Evolutionary conservation across 2,329 filamentous ascomycete genomes (phyloP).

Genomic region (Fusarium multiceps): DNA sequence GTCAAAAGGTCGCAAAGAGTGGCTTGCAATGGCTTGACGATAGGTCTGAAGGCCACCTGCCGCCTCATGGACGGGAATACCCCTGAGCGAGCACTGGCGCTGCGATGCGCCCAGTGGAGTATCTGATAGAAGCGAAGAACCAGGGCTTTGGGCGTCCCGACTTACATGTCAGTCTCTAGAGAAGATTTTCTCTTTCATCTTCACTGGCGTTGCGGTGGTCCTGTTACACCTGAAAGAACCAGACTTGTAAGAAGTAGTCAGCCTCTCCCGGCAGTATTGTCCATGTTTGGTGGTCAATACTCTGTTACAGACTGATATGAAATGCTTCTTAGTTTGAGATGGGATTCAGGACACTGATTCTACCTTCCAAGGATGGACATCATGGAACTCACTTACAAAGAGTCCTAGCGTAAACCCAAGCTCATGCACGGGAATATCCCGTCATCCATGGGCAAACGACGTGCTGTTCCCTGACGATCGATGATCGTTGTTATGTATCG

Average conservation of each 20-base stretch:
- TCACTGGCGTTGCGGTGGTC: conserved; percentile 1
- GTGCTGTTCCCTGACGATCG: conserved; percentile 35
- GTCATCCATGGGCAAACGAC: conserved; percentile 20
- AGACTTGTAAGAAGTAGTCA: not conserved
- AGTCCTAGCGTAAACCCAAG: conserved; percentile 10
- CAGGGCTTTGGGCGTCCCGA: conserved; percentile 25
- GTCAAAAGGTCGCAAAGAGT: conserved; percentile 25
- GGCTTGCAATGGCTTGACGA: conserved; percentile 29
- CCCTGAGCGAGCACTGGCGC: conserved; percentile 43
- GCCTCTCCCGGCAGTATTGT: not conserved
- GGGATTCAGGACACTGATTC: conserved; percentile 20
- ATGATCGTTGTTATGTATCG: conserved; percentile 17
- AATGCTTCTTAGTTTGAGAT: conserved; percentile 12
- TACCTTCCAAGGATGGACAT: conserved; percentile 2
- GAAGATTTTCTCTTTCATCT: conserved; percentile 13
- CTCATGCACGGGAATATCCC: conserved; percentile 10
- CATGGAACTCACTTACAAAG: conserved; percentile 24
- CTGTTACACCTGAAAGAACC: not conserved
- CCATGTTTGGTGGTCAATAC: not conserved
- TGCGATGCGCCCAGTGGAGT: conserved; percentile 46
- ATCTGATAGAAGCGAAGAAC: conserved; percentile 10
- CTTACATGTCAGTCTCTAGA: conserved; percentile 36
- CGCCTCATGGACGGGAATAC: conserved; percentile 34
- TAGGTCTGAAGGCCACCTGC: conserved; percentile 18
- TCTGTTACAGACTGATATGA: conserved; percentile 21